Evolutionary conservation across 345 rosid genomes (phyloP).

Genomic region (Ceriops zippeliana): DNA sequence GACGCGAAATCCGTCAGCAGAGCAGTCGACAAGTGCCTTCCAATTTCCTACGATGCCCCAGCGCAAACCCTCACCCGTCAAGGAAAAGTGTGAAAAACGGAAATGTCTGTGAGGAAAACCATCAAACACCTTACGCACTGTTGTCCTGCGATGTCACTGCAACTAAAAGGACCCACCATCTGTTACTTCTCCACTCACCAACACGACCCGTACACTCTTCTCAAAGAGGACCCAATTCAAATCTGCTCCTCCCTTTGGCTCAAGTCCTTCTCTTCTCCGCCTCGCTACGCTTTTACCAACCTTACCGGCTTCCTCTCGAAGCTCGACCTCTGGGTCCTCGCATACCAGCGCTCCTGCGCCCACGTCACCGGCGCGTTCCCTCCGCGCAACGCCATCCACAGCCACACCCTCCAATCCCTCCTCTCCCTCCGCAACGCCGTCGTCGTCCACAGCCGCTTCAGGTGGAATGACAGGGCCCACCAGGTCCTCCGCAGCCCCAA

Average conservation of each 20-base stretch:
- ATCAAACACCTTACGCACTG: conserved; percentile 50
- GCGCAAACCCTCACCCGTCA: neutral
- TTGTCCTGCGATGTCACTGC: conserved; percentile 20
- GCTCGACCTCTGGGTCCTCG: conserved; percentile 88
- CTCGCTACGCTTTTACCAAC: conserved; percentile 50
- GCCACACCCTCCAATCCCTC: conserved; percentile 58
- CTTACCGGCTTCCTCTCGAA: conserved; percentile 85
- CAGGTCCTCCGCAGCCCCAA: conserved; percentile 66
- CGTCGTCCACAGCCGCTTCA: conserved; percentile 47
- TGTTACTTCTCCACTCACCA: neutral
- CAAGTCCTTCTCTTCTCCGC: conserved; percentile 77
- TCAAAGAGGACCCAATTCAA: conserved; percentile 81
- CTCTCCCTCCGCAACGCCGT: conserved; percentile 70
- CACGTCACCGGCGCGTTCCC: conserved; percentile 82
- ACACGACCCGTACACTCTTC: conserved; percentile 53
- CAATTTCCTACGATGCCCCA: no score
- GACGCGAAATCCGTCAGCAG: no score
- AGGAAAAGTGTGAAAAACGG: neutral
- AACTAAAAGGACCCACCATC: conserved; percentile 28
- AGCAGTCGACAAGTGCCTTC: no score
- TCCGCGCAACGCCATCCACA: conserved; percentile 74
- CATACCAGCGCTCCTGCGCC: conserved; percentile 83
- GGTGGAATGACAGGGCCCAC: conserved; percentile 67
- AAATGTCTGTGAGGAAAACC: conserved; percentile 47
- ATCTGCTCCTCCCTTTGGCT: conserved; percentile 80